Base-by-base conservation (phyloP, 2,329 filamentous ascomycete genomes). In the Fusarium lateritium region DNA sequence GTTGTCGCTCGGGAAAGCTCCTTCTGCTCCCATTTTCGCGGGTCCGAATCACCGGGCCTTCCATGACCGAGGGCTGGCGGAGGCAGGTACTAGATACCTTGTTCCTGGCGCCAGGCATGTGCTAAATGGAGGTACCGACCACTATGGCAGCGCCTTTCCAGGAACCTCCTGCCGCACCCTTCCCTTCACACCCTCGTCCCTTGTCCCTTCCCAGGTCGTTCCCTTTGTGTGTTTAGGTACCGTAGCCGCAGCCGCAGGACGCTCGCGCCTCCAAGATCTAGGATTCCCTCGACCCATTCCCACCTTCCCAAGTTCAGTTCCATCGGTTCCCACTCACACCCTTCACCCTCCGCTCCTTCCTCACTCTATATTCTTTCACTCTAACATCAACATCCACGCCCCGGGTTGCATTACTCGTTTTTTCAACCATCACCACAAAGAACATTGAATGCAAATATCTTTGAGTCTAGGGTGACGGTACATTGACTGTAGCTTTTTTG, bases 211-310 rank as follows among this genome's bases (percentile, higher is more conserved):
- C 24, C 4, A 24, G 24, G 24, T 55, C 47, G 49, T 68, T 68
- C 63, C 53, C 57, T 65, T 68, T 58, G 52, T 71, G 63, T 52
- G 62, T 55, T 51, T 60, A 66, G 67, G 66, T 70, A 68, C 59
- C 10, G 28, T 31, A 31, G 28, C 28, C 28, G 28, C 28, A 31
- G 28, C 28, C 28, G 28, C 28, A 31, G 28, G 53, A 60, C 66
- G 58, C 72, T 73, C 67, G 71, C 64, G 69, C 72, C 69, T 71
- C 72, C 70, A 71, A 65, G 65, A 74, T 73, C 73, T 74, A 60
- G 72, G 62, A 72, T 62, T 69, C 62, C 65, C 73, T 75, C 71
- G 71, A 73, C 73, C 73, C 73, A 73, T 75, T 71, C 72, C 70
- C 67, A 51, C 66, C 70, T 75, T 75, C 72, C 70, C 69, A 69